These are phyloP conservation scores for Xylariales sp. DNA, from an alignment of 2,329 filamentous ascomycete species.

Conservation along the genomic window DNA sequence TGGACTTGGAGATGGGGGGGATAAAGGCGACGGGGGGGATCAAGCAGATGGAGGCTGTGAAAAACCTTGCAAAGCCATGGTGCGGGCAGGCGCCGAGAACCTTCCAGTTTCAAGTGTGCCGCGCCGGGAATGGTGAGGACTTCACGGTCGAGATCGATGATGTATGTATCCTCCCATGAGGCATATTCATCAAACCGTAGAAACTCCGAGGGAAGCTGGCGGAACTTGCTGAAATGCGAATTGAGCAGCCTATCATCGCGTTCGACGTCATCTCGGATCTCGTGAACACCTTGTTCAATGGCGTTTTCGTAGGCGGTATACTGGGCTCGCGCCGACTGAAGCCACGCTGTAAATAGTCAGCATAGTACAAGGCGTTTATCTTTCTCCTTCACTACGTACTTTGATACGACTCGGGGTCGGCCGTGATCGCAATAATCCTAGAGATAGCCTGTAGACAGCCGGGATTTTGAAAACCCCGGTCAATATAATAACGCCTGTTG, in stretches of 20 bases:
- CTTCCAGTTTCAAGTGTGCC: slow-evolving; percentile 24
- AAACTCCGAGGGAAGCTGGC: slow-evolving; percentile 14
- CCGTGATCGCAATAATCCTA: no score
- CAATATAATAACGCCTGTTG: no score
- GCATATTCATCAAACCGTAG: background rate
- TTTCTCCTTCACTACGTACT: no score
- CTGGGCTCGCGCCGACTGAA: slow-evolving; percentile 6
- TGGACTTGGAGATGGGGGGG: no score
- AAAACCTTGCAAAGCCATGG: background rate
- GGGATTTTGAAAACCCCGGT: no score
- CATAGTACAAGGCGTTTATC: no score
- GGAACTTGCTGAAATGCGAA: background rate
- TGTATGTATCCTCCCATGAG: slow-evolving; percentile 1
- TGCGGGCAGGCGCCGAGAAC: background rate
- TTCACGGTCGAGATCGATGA: slow-evolving; percentile 26
- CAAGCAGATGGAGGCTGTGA: background rate
- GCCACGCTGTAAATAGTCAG: background rate
- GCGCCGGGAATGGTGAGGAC: slow-evolving; percentile 11
- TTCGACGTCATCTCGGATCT: slow-evolving; percentile 10
- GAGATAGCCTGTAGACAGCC: no score
- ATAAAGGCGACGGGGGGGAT: no score
- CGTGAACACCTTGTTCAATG: slow-evolving; percentile 7
- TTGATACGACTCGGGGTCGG: no score
- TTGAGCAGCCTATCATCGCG: background rate
- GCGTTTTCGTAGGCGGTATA: slow-evolving; percentile 10